Conservation (phyloP, 805 yeast species). For the Brettanomyces custersianus region DNA sequence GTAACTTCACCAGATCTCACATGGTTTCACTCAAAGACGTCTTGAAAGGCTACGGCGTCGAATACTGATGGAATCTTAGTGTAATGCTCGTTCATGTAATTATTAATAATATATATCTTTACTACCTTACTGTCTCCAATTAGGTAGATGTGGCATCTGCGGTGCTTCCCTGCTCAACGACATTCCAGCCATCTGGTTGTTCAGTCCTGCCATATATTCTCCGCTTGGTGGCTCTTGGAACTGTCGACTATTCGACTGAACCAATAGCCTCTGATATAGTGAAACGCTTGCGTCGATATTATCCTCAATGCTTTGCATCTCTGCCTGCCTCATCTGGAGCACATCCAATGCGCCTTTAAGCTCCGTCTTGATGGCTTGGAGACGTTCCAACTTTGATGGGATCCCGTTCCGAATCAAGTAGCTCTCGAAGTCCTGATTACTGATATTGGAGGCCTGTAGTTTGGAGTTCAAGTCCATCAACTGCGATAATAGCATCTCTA, state of each 20-base stretch:
- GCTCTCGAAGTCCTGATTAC: conserved; percentile 24
- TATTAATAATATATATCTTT: no score
- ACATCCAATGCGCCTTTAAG: conserved; percentile 70
- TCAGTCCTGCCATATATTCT: not conserved
- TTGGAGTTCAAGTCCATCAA: conserved; percentile 28
- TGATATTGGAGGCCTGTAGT: conserved; percentile 27
- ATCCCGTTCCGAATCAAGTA: conserved; percentile 50
- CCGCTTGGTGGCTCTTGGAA: not conserved
- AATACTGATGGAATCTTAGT: no score
- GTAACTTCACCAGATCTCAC: conserved; percentile 6
- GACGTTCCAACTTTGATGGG: conserved; percentile 61
- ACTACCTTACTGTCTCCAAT: no score
- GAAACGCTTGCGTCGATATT: conserved; percentile 63
- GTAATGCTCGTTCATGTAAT: no score
- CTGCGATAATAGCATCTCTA: conserved; percentile 61
- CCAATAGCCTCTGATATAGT: conserved; percentile 50
- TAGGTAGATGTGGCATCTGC: no score
- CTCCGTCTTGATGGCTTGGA: conserved; percentile 65
- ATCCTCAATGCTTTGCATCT: conserved; percentile 59
- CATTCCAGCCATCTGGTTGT: not conserved
- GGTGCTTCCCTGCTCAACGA: not conserved
- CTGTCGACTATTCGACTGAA: conserved; percentile 1
- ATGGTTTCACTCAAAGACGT: conserved; percentile 11
- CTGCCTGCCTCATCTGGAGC: conserved; percentile 70
- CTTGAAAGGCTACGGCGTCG: no score